Evolutionary conservation across 371 early-diverging fungal genomes (phyloP), one percentile per base, ranked within the genome.

Genomic region (Lichtheimia ornata): DNA sequence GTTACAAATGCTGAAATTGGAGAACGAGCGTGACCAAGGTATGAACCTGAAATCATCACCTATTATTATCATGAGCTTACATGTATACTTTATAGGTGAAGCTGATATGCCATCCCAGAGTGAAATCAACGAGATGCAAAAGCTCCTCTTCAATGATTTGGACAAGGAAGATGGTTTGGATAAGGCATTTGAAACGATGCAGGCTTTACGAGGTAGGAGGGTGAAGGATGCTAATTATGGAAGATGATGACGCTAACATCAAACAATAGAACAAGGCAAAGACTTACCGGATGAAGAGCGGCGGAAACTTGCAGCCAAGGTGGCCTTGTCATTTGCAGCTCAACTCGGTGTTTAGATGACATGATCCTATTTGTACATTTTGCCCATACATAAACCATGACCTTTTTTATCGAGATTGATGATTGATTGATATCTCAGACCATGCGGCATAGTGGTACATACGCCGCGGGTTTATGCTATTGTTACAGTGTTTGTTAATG

Each of bases 161-260:
- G 86, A 87, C 51, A 81, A 76, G 3, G 87, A 88, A n/a, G 90
- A 87, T 64, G 88, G 86, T 9, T 61, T 90, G 53, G 84, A 84
- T 30, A 84, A 81, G 49, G 82, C 87, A 11, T 66, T 87, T 60
- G 66, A 76, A 18, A 67, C 77, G 3, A 66, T 88, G 43, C 80
- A 81, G 60, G 71, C 78, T 6, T 72, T 88, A 55, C 63, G 85
- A 77, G 86, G 88, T 35, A 77, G 86, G 88, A 11, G 11, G 11
- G 35, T 86, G 79, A 57, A 43, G 5, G 3, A 40, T 14, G 12
- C 47, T 18, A 47, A 47, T n/a, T n/a, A 47, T 47, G 47, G 47
- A 2, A 44, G 1, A 62, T 35, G 1, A 62, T 35, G 22, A 11
- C 22, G 13, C 24, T 27, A 50, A 35, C 51, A n/a, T 59, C 24